Base-by-base conservation (phyloP, 2,329 filamentous ascomycete species). In the Drechslerella stenobrocha region DNA sequence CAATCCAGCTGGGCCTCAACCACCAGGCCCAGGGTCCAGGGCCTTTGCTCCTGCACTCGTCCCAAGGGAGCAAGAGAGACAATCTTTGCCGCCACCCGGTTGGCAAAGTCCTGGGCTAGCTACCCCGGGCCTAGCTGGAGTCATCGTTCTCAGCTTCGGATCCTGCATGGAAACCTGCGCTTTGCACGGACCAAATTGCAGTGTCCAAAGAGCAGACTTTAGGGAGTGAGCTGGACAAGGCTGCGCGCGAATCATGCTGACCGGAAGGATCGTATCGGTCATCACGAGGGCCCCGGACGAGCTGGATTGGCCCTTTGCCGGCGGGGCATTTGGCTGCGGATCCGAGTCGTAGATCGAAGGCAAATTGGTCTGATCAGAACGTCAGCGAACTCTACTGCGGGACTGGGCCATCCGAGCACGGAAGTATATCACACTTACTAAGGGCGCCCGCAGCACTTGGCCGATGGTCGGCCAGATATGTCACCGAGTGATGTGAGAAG, bases 31-130 rank as follows among this genome's bases (percentile, higher is more conserved):
- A 42, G 37, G 37, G 37, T 42, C 37, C 37, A 42, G 37, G 37
- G 37, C 37, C 37, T 20, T 20, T 30, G 5, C 28, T 5, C 28
- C 28, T 30, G 28, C 28, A 30, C 37, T 42, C 22, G 13, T 42
- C 7, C 37, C 15, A 9, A 13, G 13, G 30, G 34, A n/a, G 13
- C 13, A 7, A n/a, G 4, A 9, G 18, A 20, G 3, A 20, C 37
- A 30, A 30, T 30, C 28, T 30, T 42, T 42, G 37, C 37, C 37
- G 37, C 37, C 37, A 42, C 37, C 37, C 37, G 37, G 18, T 8
- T 18, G 37, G n/a, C 22, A 8, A 42, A 8, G n/a, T n/a, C n/a
- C n/a, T 18, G 9, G 15, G 37, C 37, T 42, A 42, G 37, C 37
- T 42, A 8, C 22, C 13, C 22, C 13, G 37, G 22, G 37, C 37